Evolutionary conservation across 371 early-diverging fungal species (phyloP).

Genomic region (Mucor saturninus): DNA sequence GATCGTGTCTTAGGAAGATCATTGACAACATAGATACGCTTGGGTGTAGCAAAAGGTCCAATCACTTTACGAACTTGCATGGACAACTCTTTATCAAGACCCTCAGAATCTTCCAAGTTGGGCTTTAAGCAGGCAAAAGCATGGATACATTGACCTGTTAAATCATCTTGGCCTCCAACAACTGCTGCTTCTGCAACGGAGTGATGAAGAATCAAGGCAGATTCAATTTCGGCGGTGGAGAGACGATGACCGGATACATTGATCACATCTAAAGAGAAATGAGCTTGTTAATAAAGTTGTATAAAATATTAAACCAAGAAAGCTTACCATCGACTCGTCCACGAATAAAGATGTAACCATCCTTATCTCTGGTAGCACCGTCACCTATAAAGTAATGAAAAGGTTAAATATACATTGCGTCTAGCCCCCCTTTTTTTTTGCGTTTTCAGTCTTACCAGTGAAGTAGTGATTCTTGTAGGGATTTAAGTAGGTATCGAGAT

Average conservation of each 20-base stretch:
- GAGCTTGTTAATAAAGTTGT: no score
- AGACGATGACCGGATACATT: constrained; percentile 98
- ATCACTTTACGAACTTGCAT: constrained; percentile 86
- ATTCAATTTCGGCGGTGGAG: constrained; percentile 96
- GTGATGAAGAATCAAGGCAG: constrained; percentile 81
- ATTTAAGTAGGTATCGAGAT: constrained; percentile 87
- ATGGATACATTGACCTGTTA: constrained; percentile 89
- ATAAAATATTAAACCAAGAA: no score
- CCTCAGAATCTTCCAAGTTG: constrained; percentile 50
- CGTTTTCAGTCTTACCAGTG: constrained; percentile 57
- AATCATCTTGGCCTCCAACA: constrained; percentile 89
- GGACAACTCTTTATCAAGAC: constrained; percentile 68
- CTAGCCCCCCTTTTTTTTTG: neutral
- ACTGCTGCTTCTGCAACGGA: constrained; percentile 95
- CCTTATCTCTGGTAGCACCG: constrained; percentile 87
- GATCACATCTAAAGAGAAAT: constrained; percentile 78
- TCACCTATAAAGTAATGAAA: constrained; percentile 52
- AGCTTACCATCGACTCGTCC: constrained; percentile 86
- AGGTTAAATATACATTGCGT: neutral
- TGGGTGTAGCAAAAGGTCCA: constrained; percentile 96
- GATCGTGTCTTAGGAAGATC: constrained; percentile 98
- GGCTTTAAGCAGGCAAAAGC: constrained; percentile 77
- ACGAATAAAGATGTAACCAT: constrained; percentile 95
- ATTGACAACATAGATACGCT: constrained; percentile 78
- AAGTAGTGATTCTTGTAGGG: constrained; percentile 89